Conservation (phyloP, 306 rosid species). For the Gillenia trifoliata region DNA sequence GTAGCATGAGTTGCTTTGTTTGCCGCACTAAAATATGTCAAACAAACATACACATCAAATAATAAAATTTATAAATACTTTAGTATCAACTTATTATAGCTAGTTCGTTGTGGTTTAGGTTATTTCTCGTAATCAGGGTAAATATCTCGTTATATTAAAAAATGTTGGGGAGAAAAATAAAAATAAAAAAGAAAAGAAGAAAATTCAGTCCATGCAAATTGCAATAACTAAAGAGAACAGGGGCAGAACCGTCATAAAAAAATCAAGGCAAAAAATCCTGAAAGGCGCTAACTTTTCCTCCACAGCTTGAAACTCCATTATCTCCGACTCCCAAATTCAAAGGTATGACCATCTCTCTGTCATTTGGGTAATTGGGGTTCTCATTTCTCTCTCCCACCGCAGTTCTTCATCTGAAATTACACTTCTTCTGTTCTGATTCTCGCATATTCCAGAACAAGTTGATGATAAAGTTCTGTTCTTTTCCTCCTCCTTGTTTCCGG, state of each 20-base stretch:
- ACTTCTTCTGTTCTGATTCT: not conserved
- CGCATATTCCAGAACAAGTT: not conserved
- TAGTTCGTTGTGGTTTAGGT: too few relatives aligned
- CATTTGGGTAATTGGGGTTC: not conserved
- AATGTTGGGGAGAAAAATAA: too few relatives aligned
- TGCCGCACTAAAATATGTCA: too few relatives aligned
- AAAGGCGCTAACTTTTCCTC: slow-evolving; percentile 25
- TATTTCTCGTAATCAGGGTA: too few relatives aligned
- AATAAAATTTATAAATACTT: too few relatives aligned
- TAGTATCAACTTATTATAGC: too few relatives aligned
- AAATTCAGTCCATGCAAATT: too few relatives aligned
- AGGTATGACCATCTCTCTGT: slow-evolving; percentile 6
- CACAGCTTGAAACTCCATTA: slow-evolving; percentile 41
- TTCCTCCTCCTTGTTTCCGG: not conserved
- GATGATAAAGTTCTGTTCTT: not conserved
- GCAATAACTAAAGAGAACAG: not conserved
- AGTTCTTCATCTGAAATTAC: not conserved
- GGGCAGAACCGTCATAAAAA: not conserved
- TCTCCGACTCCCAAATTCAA: slow-evolving; percentile 10
- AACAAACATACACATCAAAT: too few relatives aligned
- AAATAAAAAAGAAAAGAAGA: too few relatives aligned
- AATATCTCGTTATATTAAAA: too few relatives aligned
- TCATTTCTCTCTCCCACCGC: not conserved
- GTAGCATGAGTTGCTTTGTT: too few relatives aligned
- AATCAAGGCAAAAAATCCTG: not conserved